Base-by-base conservation (phyloP, 495 filamentous ascomycete genomes). In the Tetracladium setigerum region DNA sequence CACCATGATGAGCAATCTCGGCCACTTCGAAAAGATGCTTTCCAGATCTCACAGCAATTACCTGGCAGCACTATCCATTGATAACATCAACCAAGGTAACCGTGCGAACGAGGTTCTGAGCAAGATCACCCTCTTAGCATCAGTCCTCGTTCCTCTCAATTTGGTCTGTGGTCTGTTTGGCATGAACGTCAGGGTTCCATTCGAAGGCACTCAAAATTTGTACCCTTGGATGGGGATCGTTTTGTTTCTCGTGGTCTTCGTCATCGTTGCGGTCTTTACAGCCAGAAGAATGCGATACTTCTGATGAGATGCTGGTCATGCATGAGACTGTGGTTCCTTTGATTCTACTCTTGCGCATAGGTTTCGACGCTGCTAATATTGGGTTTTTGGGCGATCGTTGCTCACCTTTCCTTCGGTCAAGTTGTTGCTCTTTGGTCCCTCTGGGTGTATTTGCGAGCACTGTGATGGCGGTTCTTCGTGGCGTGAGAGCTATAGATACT, bases 11-110 rank as follows among this genome's bases (percentile, higher is more conserved):
- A 86, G 82, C 53, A 98, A 95, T 63, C 68, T 98, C 44, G 81
- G 78, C 9, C 92, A 98, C 61, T 96, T 92, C 55, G 94, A 98
- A 62, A 96, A 96, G 71, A 96, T 98, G 77, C 79, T 98, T 44
- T 88, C 84, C 6, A 85, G 94, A 16, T 83, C 83, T n/a, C 94
- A 97, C 68, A 84, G 84, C 67, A 98, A 98, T 61, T 96, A 97
- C 52, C 75, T 97, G 14, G 92, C 92, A 12, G 92, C 96, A 67
- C 77, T 98, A 49, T 89, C 84, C 40, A 89, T 98, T 52, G 87
- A 90, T 56, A 87, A 84, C 59, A 80, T 95, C 59, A 76, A 78
- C 5, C 77, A 89, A 58, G 88, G 88, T 2, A 90, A 87, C 50
- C 69, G 74, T 41, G 84, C 84, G 36, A 95, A 95, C 62, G 78